These are phyloP conservation scores for Microbotryomycetes sp. DNA, from an alignment of 1,284 basidiomycete species.

Conservation along the genomic window DNA sequence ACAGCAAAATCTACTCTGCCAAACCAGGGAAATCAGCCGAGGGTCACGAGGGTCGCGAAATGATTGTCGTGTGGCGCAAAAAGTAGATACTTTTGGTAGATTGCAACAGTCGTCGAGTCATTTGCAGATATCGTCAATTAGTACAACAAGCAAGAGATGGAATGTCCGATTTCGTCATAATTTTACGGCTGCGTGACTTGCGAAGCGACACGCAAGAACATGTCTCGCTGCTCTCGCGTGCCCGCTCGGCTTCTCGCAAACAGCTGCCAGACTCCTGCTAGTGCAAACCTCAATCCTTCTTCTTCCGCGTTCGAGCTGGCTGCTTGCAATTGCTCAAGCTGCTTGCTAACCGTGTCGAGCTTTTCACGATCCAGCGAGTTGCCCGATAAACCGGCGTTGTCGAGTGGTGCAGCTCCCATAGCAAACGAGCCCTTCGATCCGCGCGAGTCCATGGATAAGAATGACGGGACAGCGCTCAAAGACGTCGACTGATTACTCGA, in stretches of 20 bases:
- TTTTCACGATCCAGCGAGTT: background rate
- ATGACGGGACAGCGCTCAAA: background rate
- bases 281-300: constrained; percentile 2
- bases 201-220: background rate
- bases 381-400: background rate
- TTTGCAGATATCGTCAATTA: too few species aligned
- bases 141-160: too few species aligned
- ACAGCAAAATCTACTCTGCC: constrained; percentile 20
- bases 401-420: background rate
- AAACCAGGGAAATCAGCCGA: constrained; percentile 11
- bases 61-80: constrained; percentile 21
- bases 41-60: constrained; percentile 18
- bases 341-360: background rate
- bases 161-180: background rate
- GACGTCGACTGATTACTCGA: background rate
- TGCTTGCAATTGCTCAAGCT: background rate
- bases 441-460: background rate
- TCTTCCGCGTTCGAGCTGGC: background rate
- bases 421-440: background rate
- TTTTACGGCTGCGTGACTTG: background rate
- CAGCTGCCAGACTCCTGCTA: constrained; percentile 3
- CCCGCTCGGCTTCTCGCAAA: background rate
- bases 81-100: background rate
- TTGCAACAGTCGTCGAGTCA: background rate
- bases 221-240: background rate